A percentile compares a stretch with the other conserved stretches of the same genome.
These are phyloP conservation scores for Debaryomyces subglobosus DNA, from an alignment of 1,139 yeast genomes.

Conservation along the genomic window DNA sequence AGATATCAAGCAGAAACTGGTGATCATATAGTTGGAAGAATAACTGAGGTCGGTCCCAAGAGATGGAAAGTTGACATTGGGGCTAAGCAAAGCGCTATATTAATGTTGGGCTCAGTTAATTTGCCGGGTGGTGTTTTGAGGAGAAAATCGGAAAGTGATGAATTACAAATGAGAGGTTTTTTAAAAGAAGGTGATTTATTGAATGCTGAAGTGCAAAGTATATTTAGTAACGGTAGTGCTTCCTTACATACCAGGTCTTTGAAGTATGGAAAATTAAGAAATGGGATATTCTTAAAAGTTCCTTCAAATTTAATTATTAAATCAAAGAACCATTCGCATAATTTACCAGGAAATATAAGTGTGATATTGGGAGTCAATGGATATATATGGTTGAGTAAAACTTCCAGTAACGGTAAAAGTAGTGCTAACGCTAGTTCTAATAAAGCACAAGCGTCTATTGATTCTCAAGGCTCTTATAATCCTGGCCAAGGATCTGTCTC, in stretches of 20 bases:
- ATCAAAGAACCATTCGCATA: slow-evolving; percentile 83
- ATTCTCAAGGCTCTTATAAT: slow-evolving; percentile 48
- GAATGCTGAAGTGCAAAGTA: slow-evolving; percentile 93
- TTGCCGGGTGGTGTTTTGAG: slow-evolving; percentile 96
- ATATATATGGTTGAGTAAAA: slow-evolving; percentile 86
- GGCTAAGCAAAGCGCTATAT: slow-evolving; percentile 85
- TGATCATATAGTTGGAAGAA: slow-evolving; percentile 92
- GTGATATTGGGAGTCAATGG: slow-evolving; percentile 94
- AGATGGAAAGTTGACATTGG: slow-evolving; percentile 98
- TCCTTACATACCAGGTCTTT: slow-evolving; percentile 93
- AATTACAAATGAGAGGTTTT: slow-evolving; percentile 91
- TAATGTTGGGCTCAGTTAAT: slow-evolving; percentile 94
- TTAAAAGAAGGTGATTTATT: slow-evolving; percentile 96
- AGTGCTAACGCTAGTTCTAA: slow-evolving; percentile 22
- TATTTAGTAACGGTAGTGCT: slow-evolving; percentile 89
- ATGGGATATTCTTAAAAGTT: slow-evolving; percentile 80
- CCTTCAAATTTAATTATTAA: slow-evolving; percentile 84
- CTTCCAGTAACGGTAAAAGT: slow-evolving; percentile 36
- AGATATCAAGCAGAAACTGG: slow-evolving; percentile 94
- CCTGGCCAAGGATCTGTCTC: slow-evolving; percentile 67
- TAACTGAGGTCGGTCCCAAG: slow-evolving; percentile 90
- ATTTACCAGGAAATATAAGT: slow-evolving; percentile 88
- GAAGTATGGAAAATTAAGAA: slow-evolving; percentile 91
- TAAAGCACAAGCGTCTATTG: slow-evolving; percentile 41
- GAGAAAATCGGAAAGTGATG: slow-evolving; percentile 93